phyloP scores from a whole-genome alignment of 129 eudicot species.

The Artemisia tridentata region DNA sequence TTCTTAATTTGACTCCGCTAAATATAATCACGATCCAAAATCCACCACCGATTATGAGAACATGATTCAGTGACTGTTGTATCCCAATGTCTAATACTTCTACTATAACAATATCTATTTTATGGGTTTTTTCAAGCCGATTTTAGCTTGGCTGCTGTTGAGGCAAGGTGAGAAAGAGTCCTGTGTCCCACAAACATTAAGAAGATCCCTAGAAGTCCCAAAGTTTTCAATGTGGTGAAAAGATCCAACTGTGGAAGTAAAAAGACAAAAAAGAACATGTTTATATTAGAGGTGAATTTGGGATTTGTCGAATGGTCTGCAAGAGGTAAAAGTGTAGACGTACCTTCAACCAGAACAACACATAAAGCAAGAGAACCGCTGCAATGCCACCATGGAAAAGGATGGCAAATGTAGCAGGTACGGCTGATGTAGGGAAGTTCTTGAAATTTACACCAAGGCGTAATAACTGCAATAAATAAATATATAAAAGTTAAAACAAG shows the following conservation, averaged over 20 bases:
- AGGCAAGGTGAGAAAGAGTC: constrained; percentile 81
- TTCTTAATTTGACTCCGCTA: constrained; percentile 10
- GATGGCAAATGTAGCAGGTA: constrained; percentile 64
- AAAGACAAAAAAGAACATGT: not conserved
- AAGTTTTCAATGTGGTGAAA: constrained; percentile 80
- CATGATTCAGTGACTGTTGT: constrained; percentile 22
- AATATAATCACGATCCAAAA: no score
- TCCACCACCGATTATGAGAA: constrained; percentile 1
- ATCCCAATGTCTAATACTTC: constrained; percentile 25
- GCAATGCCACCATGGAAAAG: constrained; percentile 82
- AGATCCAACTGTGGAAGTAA: constrained; percentile 69
- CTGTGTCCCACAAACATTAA: constrained; percentile 89
- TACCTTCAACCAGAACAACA: constrained; percentile 92
- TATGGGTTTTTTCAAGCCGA: constrained; percentile 50
- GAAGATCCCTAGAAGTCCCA: constrained; percentile 73
- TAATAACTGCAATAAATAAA: constrained; percentile 44
- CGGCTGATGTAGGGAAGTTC: constrained; percentile 68
- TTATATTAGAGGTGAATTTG: not conserved
- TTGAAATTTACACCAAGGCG: constrained; percentile 76
- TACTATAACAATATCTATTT: constrained; percentile 11
- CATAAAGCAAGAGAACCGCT: constrained; percentile 73
- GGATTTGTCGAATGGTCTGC: constrained; percentile 3
- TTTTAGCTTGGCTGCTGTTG: constrained; percentile 79
- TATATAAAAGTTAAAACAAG: not conserved
- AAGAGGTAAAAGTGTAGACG: constrained; percentile 12